A percentile compares a stretch with the other conserved stretches of the same genome.
phyloP scores from a whole-genome alignment of 176 grass and related monocot genomes.

The Oryza meyeriana region DNA sequence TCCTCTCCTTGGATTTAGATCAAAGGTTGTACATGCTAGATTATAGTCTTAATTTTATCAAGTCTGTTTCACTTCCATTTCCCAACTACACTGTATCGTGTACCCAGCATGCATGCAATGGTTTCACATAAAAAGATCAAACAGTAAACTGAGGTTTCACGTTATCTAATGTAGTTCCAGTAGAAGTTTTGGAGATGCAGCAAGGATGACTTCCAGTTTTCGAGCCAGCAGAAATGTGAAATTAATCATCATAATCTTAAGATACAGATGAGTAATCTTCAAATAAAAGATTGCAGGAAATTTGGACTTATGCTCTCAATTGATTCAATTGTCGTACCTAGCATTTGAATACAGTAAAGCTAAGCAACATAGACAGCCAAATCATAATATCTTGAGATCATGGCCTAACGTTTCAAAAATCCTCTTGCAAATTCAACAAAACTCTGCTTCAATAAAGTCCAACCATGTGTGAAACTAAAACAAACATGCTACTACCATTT shows the following conservation, averaged over 20 bases:
- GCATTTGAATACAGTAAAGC: not conserved
- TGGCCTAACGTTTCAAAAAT: not conserved
- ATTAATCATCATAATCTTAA: not conserved
- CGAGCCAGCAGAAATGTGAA: not conserved
- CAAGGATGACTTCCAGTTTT: not conserved
- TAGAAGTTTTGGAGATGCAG: not conserved
- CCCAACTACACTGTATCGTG: not conserved
- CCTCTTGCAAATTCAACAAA: not conserved
- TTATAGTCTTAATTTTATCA: not conserved
- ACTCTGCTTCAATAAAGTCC: constrained; percentile 10
- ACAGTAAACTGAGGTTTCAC: not conserved
- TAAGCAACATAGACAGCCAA: not conserved
- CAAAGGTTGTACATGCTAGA: not conserved
- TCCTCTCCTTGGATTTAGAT: not conserved
- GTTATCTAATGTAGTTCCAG: not conserved
- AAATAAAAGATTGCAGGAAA: not conserved
- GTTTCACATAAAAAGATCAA: not conserved
- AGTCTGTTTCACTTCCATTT: not conserved
- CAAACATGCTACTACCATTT: not conserved
- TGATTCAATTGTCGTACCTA: not conserved
- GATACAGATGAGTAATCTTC: not conserved
- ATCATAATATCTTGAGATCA: not conserved
- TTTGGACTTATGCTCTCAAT: not conserved
- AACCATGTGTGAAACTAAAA: not conserved
- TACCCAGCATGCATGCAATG: not conserved